Base-by-base conservation (phyloP, 129 eudicot species). In the carrot (Daucus carota) region DNA sequence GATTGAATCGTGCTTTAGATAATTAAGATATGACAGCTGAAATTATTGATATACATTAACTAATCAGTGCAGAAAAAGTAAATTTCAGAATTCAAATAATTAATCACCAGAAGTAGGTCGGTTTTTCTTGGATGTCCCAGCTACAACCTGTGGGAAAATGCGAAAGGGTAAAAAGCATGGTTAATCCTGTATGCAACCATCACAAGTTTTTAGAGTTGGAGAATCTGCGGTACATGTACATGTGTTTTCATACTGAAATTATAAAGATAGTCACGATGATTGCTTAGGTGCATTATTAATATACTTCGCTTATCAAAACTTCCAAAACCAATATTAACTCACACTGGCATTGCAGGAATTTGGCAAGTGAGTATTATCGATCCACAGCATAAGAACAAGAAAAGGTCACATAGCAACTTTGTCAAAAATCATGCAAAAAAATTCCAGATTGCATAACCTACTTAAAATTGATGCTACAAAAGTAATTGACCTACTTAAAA, bases 101-200 rank as follows among this genome's bases (percentile, higher is more conserved):
- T 34, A 36, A 73, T 81, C 85, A 92, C 97, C 97, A 63, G 90
- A 87, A 31, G 97, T 87, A 59, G 90, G 90, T 22, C 96, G 85
- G 72, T 76, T 76, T 87, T 71, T 92, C 90, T 89, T 92, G 16
- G 88, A 79, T 63, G 93, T 80, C 74, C 90, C 89, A 1, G 86
- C 90, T 76, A 84, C 90, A 48, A 73, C 91, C 97, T 92, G 79
- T 38, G 71, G 67, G 22, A 73, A 75, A 82, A 72, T 65, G 60
- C 26, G 18, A 65, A 70, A 70, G 71, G 50, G 48, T 20, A 15
- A 79, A 24, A 67, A 41, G 69, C 29, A 45, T 73, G 73, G 70
- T 63, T 3, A 31, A 31, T 63, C 38, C 40, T 63, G 57, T 72
- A 57, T 57, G 65, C 15, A 57, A 57, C 28, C 65, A 24, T 57